Conservation (phyloP, 805 yeast species). For the Suhomyces kilbournensis region DNA sequence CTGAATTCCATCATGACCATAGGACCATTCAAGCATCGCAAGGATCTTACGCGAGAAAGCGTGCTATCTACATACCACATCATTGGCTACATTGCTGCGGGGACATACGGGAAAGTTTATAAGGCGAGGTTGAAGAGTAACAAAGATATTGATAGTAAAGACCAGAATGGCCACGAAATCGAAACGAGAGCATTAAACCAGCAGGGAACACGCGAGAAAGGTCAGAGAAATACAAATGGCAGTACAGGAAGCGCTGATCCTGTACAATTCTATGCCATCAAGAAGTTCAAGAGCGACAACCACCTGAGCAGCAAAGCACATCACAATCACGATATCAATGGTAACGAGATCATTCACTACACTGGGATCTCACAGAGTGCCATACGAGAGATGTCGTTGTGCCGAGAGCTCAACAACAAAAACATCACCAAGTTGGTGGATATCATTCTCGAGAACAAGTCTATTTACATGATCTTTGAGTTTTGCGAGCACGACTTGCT, state of each 20-base stretch:
- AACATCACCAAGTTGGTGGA: constrained; percentile 81
- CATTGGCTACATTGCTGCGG: constrained; percentile 95
- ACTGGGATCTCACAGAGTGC: constrained; percentile 97
- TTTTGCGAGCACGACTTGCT: constrained; percentile 94
- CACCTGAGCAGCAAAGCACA: constrained; percentile 31
- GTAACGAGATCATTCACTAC: constrained; percentile 82
- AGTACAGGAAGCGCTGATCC: neutral
- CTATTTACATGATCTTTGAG: constrained; percentile 93
- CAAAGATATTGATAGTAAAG: constrained; percentile 6
- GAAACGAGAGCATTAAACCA: neutral
- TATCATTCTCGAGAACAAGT: constrained; percentile 80
- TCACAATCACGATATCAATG: constrained; percentile 49
- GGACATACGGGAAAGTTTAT: constrained; percentile 94
- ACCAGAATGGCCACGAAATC: constrained; percentile 1
- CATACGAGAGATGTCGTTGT: constrained; percentile 91
- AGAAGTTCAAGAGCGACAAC: constrained; percentile 87
- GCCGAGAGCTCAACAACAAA: constrained; percentile 78
- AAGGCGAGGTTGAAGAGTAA: constrained; percentile 62
- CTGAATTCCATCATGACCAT: constrained; percentile 38
- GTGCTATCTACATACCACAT: constrained; percentile 86
- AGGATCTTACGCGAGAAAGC: constrained; percentile 61
- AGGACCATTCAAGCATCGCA: constrained; percentile 47
- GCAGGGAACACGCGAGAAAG: constrained; percentile 1
- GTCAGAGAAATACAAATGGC: neutral
- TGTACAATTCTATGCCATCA: constrained; percentile 68